Evolutionary conservation across 495 filamentous ascomycete genomes (phyloP), one percentile per base, ranked within the genome.

Genomic region (Extremus antarcticus): DNA sequence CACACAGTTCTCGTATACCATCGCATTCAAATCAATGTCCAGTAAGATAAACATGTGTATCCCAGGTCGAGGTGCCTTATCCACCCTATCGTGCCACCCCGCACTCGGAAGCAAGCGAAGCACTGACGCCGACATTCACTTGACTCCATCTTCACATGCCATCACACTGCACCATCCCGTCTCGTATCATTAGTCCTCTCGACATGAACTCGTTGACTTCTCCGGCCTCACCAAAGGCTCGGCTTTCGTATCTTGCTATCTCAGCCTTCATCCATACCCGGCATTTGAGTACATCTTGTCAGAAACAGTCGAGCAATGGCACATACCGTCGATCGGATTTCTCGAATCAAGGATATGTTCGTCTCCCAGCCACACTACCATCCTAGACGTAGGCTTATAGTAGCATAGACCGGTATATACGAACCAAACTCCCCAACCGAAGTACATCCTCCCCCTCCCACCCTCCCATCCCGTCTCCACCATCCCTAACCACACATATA

Each of bases 391-490:
- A n/a, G n/a, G n/a, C n/a, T n/a, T n/a, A n/a, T n/a, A n/a, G n/a
- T n/a, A n/a, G n/a, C n/a, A n/a, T n/a, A 81, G 66, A 85, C 85
- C 3, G 78, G 79, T 22, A 81, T 74, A 68, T 94, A 94, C 20
- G 48, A 51, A 19, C 48, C 48, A 13, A 25, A 25, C 16, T 24
- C 25, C 11, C 48, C 48, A 16, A 51, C 48, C 11, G 48, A 51
- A 20, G 48, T 51, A 51, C 19, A 19, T 35, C 29, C 25, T 48
- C 23, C 46, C 46, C 21, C 20, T 7, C 43, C 20, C n/a, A n/a
- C n/a, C 19, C 19, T 20, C 25, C 19, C 20, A 46, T 8, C 11
- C 43, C 20, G 43, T 19, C 9, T 46, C 43, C 10, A 9, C 10
- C 43, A 8, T 46, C 9, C 20, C 10, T 19, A n/a, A 39, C 35